phyloP scores from a whole-genome alignment of 2,329 filamentous ascomycete species.

The Rutstroemia sp. region DNA sequence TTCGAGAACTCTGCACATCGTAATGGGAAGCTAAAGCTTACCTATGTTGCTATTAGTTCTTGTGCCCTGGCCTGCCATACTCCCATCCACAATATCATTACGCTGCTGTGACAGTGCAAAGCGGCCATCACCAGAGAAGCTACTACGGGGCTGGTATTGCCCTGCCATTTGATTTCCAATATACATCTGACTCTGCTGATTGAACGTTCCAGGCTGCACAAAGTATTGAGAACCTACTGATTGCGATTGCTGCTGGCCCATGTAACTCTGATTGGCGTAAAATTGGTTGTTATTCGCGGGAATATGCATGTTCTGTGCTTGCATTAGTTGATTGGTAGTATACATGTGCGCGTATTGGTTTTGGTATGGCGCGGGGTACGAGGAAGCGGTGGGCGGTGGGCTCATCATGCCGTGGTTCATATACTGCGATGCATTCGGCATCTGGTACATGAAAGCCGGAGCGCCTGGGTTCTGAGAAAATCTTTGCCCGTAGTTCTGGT shows the following conservation, averaged over 20 bases:
- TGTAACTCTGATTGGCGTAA: constrained; percentile 21
- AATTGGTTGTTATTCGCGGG: constrained; percentile 17
- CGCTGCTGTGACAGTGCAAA: constrained; percentile 11
- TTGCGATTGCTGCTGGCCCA: constrained; percentile 17
- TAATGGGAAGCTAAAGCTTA: constrained; percentile 17
- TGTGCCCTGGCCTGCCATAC: constrained; percentile 4
- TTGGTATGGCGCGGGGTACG: constrained; percentile 24
- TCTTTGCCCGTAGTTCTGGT: constrained; percentile 22
- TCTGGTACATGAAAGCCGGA: constrained; percentile 17
- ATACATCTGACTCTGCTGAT: constrained; percentile 19
- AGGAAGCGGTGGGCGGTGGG: constrained; percentile 12
- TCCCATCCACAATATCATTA: constrained; percentile 11
- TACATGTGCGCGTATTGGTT: constrained; percentile 23
- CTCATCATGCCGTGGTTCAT: constrained; percentile 13
- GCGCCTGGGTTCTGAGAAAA: constrained; percentile 15
- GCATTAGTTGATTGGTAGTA: constrained; percentile 13
- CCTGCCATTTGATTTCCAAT: constrained; percentile 8
- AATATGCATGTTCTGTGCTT: constrained; percentile 14
- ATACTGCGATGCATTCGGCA: constrained; percentile 20
- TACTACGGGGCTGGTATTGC: constrained; percentile 17
- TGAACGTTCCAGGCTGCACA: constrained; percentile 21
- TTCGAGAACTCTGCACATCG: not conserved
- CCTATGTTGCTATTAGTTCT: constrained; percentile 21
- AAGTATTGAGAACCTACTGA: constrained; percentile 19
- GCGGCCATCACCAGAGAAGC: constrained; percentile 17